Conservation (phyloP, 2,329 filamentous ascomycete species). For the Eutypa lata region DNA sequence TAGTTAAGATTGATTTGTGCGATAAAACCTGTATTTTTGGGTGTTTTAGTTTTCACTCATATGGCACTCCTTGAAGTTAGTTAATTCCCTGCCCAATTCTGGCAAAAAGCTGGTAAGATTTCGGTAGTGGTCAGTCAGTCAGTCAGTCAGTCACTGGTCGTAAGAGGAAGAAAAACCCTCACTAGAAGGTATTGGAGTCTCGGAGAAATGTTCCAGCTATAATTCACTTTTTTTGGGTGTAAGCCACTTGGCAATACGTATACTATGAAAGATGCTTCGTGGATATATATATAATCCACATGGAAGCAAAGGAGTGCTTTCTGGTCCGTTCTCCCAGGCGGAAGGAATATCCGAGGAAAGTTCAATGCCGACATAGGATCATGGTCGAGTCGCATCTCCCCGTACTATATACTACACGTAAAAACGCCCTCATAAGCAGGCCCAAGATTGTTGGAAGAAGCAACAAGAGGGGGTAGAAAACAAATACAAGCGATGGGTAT, state of each 20-base stretch:
- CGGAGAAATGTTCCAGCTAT: constrained; percentile 7
- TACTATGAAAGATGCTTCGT: constrained; percentile 6
- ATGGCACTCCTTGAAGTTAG: too few relatives aligned
- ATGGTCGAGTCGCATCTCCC: background rate
- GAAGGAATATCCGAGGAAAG: background rate
- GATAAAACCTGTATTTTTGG: too few relatives aligned
- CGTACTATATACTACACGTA: background rate
- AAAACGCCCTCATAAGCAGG: background rate
- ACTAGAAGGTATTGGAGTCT: constrained; percentile 6
- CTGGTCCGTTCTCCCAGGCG: background rate
- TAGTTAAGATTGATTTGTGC: too few relatives aligned
- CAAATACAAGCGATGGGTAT: background rate
- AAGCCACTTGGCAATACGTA: constrained; percentile 27
- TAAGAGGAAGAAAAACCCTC: constrained; percentile 2
- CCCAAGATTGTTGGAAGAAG: background rate
- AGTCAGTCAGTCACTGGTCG: background rate
- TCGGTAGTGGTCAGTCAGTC: too few relatives aligned
- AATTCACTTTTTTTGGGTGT: constrained; percentile 17
- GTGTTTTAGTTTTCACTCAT: too few relatives aligned
- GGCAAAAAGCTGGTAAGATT: too few relatives aligned
- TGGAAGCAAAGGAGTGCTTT: background rate
- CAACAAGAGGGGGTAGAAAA: background rate
- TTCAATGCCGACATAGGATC: background rate
- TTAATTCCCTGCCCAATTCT: too few relatives aligned
- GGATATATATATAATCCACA: background rate